Conservation (phyloP, 345 rosid species). For the Aquilaria malaccensis region DNA sequence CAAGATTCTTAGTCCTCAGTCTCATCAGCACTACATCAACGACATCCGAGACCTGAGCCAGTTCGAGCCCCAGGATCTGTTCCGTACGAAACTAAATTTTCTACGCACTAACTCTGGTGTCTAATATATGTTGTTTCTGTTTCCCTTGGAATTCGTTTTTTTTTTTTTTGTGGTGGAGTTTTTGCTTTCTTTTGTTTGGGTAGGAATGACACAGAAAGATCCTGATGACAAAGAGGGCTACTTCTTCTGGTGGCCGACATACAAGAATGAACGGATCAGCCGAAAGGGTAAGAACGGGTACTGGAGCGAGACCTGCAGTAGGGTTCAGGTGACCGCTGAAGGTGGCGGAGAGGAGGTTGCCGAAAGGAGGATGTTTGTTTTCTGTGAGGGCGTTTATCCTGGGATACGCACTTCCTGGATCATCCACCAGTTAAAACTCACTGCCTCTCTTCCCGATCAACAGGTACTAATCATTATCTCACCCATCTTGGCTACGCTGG, state of each 20-base stretch:
- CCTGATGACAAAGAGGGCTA: not conserved
- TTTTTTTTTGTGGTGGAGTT: not conserved
- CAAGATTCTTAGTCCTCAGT: not conserved
- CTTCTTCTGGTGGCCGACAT: constrained; percentile 10
- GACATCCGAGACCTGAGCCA: constrained; percentile 8
- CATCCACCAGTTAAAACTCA: constrained; percentile 24
- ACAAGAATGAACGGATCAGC: constrained; percentile 5
- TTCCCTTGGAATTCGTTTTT: not conserved
- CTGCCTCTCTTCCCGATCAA: constrained; percentile 10
- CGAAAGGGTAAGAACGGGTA: constrained; percentile 4
- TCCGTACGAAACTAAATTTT: constrained; percentile 4
- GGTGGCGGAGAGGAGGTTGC: constrained; percentile 12
- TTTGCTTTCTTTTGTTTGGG: not conserved
- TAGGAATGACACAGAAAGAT: not conserved
- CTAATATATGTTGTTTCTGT: not conserved
- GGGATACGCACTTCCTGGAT: constrained; percentile 20
- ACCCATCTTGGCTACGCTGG: no score
- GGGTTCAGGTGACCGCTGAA: not conserved
- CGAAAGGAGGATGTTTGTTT: constrained; percentile 29
- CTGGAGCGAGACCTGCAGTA: constrained; percentile 6
- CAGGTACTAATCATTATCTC: not conserved
- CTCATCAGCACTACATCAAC: not conserved
- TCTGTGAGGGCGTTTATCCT: constrained; percentile 13
- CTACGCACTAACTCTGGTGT: no score
- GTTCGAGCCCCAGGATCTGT: constrained; percentile 2